phyloP scores from a whole-genome alignment of 2,329 filamentous ascomycete species.

The Alternaria sp. region DNA sequence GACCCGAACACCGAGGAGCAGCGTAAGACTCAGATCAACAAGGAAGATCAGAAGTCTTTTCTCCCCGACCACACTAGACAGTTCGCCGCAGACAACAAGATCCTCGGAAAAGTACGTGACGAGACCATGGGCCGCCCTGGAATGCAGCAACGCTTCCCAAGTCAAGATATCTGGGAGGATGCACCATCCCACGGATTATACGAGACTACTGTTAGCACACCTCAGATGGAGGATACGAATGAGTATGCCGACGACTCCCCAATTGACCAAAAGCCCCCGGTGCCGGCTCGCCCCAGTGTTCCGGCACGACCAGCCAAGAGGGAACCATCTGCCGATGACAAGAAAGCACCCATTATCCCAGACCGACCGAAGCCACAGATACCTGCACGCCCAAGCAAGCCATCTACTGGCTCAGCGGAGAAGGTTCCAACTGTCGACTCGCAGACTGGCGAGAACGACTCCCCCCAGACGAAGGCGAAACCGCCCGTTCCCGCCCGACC shows the following conservation, averaged over 20 bases:
- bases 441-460: slow-evolving; percentile 39
- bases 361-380: slow-evolving; percentile 70
- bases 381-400: slow-evolving; percentile 65
- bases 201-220: slow-evolving; percentile 71
- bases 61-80: slow-evolving; percentile 54
- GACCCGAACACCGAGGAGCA: slow-evolving; percentile 59
- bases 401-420: slow-evolving; percentile 50
- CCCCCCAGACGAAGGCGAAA: slow-evolving; percentile 70
- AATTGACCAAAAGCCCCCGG: slow-evolving; percentile 34
- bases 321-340: slow-evolving; percentile 58
- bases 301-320: slow-evolving; percentile 45
- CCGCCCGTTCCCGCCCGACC: slow-evolving; percentile 82
- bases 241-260: slow-evolving; percentile 47
- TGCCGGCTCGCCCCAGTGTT: slow-evolving; percentile 40
- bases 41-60: slow-evolving; percentile 52
- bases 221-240: slow-evolving; percentile 58
- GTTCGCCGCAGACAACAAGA: slow-evolving; percentile 65
- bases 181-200: slow-evolving; percentile 82
- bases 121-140: slow-evolving; percentile 56
- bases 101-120: slow-evolving; percentile 61
- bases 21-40: slow-evolving; percentile 52
- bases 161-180: slow-evolving; percentile 94
- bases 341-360: slow-evolving; percentile 59
- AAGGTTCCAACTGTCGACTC: slow-evolving; percentile 41
- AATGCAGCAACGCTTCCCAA: slow-evolving; percentile 78